Evolutionary conservation across 768 basidiomycete species (phyloP).

Genomic region (Neoboletus brunneissimus): DNA sequence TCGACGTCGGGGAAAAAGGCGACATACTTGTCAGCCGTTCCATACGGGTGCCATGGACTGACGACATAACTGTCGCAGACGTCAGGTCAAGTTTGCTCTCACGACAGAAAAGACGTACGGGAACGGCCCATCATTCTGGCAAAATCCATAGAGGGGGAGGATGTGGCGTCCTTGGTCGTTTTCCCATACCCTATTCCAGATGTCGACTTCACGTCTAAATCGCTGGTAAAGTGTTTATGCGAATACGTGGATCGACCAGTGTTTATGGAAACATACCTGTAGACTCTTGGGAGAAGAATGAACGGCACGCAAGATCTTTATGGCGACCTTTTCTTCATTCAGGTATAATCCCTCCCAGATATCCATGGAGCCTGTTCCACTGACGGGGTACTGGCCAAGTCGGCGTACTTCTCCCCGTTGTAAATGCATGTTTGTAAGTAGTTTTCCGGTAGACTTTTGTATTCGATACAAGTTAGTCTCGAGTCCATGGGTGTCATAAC

Average conservation of each 20-base stretch:
- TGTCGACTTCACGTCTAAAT: conserved; percentile 51
- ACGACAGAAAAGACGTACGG: conserved; percentile 36
- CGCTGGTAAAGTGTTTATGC: conserved; percentile 33
- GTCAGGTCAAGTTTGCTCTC: not conserved
- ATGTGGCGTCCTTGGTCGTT: conserved; percentile 49
- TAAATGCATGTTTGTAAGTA: conserved; percentile 51
- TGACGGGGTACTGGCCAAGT: conserved; percentile 47
- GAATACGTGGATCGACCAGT: not conserved
- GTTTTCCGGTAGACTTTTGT: conserved; percentile 43
- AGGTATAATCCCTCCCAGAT: conserved; percentile 57
- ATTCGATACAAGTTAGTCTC: conserved; percentile 49
- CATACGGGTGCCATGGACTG: conserved; percentile 55
- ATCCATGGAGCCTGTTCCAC: conserved; percentile 52
- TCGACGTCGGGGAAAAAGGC: conserved; percentile 41
- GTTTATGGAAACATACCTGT: conserved; percentile 32
- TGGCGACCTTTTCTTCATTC: conserved; percentile 51
- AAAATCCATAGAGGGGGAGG: conserved; percentile 57
- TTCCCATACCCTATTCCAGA: conserved; percentile 55
- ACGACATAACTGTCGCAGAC: conserved; percentile 46
- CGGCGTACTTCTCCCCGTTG: conserved; percentile 51
- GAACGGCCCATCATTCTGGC: conserved; percentile 54
- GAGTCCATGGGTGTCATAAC: conserved; percentile 39
- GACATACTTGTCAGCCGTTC: conserved; percentile 48
- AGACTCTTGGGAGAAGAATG: conserved; percentile 44
- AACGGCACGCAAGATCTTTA: conserved; percentile 55